These are phyloP conservation scores for Globisporangium acanthophoron DNA, from an alignment of 352 stramenopile species.

Conservation along the genomic window DNA sequence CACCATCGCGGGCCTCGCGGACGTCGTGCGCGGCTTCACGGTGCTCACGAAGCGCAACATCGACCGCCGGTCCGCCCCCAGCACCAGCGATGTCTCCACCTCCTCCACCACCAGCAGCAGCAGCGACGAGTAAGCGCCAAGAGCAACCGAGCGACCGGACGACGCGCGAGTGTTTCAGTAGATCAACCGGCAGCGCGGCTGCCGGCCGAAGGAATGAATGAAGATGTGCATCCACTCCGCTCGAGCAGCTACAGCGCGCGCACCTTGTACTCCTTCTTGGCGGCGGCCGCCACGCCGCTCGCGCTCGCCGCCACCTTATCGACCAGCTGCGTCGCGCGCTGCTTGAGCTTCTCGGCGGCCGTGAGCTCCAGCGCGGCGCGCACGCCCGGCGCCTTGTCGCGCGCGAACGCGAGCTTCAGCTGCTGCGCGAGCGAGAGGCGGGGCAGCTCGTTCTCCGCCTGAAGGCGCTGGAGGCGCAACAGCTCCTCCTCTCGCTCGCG, in stretches of 20 bases:
- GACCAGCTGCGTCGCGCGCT: slow-evolving; percentile 35
- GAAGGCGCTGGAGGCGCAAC: slow-evolving; percentile 29
- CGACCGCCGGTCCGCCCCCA: slow-evolving; percentile 34
- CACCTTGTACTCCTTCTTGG: slow-evolving; percentile 69
- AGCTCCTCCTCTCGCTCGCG: slow-evolving; percentile 49
- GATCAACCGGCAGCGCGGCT: slow-evolving; percentile 1
- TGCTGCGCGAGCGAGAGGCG: slow-evolving; percentile 35
- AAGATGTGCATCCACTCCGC: neutral
- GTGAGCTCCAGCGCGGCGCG: slow-evolving; percentile 49
- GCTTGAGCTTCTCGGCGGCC: slow-evolving; percentile 37
- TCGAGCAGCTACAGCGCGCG: slow-evolving; percentile 32
- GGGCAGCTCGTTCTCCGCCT: slow-evolving; percentile 32
- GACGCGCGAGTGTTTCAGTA: slow-evolving; percentile 14
- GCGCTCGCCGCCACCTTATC: slow-evolving; percentile 34
- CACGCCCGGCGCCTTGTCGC: slow-evolving; percentile 43
- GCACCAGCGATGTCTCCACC: slow-evolving; percentile 10
- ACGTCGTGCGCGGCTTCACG: slow-evolving; percentile 76
- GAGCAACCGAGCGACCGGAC: neutral
- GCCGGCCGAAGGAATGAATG: slow-evolving; percentile 1
- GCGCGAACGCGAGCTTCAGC: slow-evolving; percentile 45
- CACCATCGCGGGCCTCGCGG: slow-evolving; percentile 57
- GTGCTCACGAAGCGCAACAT: slow-evolving; percentile 80
- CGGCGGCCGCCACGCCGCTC: slow-evolving; percentile 22
- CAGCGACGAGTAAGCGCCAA: slow-evolving; percentile 21
- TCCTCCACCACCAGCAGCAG: slow-evolving; percentile 1